These are phyloP conservation scores for Mytilinidion resinicola DNA, from an alignment of 495 filamentous ascomycete species.

Conservation along the genomic window DNA sequence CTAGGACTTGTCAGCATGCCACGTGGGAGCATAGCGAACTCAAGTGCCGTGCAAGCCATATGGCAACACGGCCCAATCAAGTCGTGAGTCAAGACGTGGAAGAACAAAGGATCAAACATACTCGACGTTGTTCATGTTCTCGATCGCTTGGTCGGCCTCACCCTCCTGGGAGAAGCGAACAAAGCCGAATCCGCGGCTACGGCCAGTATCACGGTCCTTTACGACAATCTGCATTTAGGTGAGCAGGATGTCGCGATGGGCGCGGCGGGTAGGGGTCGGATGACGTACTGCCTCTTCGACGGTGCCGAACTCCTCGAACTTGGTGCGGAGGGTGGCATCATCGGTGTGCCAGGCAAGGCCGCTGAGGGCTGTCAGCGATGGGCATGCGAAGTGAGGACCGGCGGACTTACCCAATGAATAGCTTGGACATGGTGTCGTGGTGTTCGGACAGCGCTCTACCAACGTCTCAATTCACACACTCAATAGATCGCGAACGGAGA, in stretches of 20 bases:
- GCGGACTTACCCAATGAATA: constrained; percentile 78
- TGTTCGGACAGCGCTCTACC: constrained; percentile 19
- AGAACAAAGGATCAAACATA: constrained; percentile 42
- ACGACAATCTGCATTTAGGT: constrained; percentile 68
- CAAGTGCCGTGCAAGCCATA: background rate
- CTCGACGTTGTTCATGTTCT: constrained; percentile 89
- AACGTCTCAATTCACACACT: constrained; percentile 31
- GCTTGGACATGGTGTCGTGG: constrained; percentile 64
- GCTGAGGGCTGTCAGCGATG: constrained; percentile 42
- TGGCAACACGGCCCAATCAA: background rate
- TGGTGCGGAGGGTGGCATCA: constrained; percentile 69
- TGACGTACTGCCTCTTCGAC: constrained; percentile 86
- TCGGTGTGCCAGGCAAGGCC: constrained; percentile 98
- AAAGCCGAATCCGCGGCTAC: constrained; percentile 96
- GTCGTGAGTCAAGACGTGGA: background rate
- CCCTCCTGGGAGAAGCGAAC: constrained; percentile 75
- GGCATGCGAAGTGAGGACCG: constrained; percentile 10
- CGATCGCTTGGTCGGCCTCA: constrained; percentile 79
- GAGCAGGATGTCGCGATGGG: constrained; percentile 1
- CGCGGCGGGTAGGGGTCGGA: background rate
- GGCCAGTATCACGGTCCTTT: constrained; percentile 92
- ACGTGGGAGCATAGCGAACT: background rate
- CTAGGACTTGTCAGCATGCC: constrained; percentile 41
- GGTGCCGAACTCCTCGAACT: constrained; percentile 82
- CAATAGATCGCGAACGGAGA: constrained; percentile 1